These are phyloP conservation scores for Venturia asperata DNA, from an alignment of 2,329 filamentous ascomycete genomes.

Conservation along the genomic window DNA sequence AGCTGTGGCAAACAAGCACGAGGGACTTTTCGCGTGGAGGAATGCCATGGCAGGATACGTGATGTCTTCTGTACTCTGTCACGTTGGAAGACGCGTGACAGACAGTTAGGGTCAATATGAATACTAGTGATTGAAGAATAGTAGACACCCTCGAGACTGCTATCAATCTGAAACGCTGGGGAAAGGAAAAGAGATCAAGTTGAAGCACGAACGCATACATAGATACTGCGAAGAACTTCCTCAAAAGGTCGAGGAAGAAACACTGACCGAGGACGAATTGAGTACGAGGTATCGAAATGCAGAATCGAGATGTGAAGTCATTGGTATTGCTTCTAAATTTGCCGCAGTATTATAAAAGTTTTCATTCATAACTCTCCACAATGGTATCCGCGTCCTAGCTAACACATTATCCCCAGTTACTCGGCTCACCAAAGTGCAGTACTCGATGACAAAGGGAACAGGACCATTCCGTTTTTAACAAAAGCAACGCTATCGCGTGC, in stretches of 20 bases:
- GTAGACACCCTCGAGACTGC: background rate
- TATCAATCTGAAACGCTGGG: background rate
- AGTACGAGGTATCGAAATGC: background rate
- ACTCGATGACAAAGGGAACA: background rate
- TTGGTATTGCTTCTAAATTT: background rate
- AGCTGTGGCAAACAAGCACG: background rate
- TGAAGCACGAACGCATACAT: too few relatives aligned
- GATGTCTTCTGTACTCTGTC: too few relatives aligned
- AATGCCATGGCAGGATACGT: background rate
- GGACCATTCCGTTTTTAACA: background rate
- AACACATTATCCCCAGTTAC: constrained; percentile 1
- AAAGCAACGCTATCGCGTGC: constrained; percentile 5
- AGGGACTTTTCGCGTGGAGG: background rate
- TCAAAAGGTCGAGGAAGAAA: background rate
- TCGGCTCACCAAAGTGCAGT: background rate
- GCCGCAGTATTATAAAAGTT: background rate
- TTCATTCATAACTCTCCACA: background rate
- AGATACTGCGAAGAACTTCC: background rate
- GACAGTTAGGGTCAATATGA: too few relatives aligned
- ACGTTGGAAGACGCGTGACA: too few relatives aligned
- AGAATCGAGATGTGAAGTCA: background rate
- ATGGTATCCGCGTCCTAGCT: background rate
- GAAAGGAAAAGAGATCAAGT: background rate
- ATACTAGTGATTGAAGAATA: too few relatives aligned
- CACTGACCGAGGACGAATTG: background rate